These are phyloP conservation scores for Sporobolomyces phaffii DNA, from an alignment of 768 basidiomycete species.

Conservation along the genomic window DNA sequence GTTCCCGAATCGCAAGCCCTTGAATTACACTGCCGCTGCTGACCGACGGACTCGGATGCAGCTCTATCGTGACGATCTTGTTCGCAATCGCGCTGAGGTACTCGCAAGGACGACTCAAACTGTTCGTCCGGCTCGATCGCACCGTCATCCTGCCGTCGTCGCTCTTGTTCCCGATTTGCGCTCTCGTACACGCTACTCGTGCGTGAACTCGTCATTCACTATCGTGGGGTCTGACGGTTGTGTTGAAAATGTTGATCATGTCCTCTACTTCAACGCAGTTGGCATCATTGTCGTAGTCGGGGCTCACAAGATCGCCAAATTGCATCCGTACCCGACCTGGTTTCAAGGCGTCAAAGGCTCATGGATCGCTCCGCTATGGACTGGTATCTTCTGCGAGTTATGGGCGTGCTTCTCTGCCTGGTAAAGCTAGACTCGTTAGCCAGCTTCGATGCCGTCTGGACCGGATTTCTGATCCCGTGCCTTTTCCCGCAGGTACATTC, in stretches of 20 bases:
- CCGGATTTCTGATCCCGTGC: neutral
- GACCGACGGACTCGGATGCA: neutral
- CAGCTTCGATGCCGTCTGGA: fast-evolving
- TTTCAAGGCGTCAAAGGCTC: neutral
- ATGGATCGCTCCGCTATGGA: constrained; percentile 8
- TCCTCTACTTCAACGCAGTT: neutral
- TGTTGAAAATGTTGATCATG: too few relatives aligned
- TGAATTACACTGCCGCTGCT: too few relatives aligned
- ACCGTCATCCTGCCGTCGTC: constrained; percentile 14
- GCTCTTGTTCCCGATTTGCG: neutral
- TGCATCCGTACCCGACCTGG: neutral
- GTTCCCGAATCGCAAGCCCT: neutral
- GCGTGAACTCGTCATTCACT: neutral
- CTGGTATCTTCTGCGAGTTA: constrained; percentile 16
- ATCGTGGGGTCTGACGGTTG: too few relatives aligned
- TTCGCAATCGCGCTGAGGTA: neutral
- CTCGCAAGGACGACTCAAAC: neutral
- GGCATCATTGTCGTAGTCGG: constrained; percentile 2
- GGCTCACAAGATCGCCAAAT: neutral
- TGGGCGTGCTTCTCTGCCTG: constrained; percentile 12
- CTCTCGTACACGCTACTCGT: constrained; percentile 2
- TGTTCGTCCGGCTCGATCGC: constrained; percentile 2
- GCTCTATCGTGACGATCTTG: neutral
- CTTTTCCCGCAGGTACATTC: constrained; percentile 10
- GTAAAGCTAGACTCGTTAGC: neutral